Evolutionary conservation across 768 basidiomycete genomes (phyloP).

Genomic region (Hericium alpestre): DNA sequence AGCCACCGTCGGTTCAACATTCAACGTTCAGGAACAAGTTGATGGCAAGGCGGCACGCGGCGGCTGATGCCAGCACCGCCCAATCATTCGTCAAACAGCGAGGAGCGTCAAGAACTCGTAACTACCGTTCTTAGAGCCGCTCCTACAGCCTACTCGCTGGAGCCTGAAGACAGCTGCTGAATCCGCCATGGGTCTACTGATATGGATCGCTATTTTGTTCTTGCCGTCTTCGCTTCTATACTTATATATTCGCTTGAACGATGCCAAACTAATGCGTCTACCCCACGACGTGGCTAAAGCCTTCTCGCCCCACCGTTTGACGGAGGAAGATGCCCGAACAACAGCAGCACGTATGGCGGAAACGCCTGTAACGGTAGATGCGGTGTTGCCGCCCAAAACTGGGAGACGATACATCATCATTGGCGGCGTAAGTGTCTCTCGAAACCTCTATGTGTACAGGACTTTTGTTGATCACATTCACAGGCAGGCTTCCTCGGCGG

Average conservation of each 20-base stretch:
- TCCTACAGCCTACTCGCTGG: too few species aligned
- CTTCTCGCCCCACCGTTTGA: slow-evolving; percentile 44
- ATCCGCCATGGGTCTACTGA: too few species aligned
- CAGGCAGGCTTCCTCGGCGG: slow-evolving; percentile 70
- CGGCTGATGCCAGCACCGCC: too few species aligned
- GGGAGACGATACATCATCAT: slow-evolving; percentile 68
- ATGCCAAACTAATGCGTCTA: slow-evolving; percentile 37
- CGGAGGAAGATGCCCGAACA: slow-evolving; percentile 28
- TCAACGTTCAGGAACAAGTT: too few species aligned
- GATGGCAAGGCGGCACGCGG: too few species aligned
- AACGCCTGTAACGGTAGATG: slow-evolving; percentile 25
- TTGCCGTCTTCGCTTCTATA: slow-evolving; percentile 13
- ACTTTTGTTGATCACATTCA: not conserved
- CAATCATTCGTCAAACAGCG: too few species aligned
- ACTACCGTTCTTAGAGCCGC: too few species aligned
- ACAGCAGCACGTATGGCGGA: slow-evolving; percentile 28
- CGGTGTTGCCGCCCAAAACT: slow-evolving; percentile 54
- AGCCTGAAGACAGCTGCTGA: too few species aligned
- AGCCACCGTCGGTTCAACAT: too few species aligned
- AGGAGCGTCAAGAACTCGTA: too few species aligned
- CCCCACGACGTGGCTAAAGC: slow-evolving; percentile 33
- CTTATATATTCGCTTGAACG: slow-evolving; percentile 42
- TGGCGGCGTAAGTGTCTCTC: slow-evolving; percentile 48
- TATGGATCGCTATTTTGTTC: too few species aligned
- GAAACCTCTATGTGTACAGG: not conserved